Conservation (phyloP, 1,139 yeast species). For the Taiozyma sp. region DNA sequence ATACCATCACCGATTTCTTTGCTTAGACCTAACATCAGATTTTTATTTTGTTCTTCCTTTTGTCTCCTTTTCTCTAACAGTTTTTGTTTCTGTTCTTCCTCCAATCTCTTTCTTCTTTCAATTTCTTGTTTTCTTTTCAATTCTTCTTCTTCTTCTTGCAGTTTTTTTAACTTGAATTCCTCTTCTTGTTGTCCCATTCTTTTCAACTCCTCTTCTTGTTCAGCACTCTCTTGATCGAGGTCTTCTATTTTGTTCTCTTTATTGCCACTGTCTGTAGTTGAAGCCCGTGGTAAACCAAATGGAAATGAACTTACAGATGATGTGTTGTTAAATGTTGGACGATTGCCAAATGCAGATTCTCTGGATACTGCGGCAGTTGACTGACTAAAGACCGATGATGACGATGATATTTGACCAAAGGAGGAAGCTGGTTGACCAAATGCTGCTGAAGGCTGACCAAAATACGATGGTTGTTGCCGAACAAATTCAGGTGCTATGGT, state of each 20-base stretch:
- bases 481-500: neutral
- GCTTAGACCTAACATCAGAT: slow-evolving; percentile 14
- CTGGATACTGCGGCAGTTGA: neutral
- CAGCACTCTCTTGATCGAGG: neutral
- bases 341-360: neutral
- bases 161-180: neutral
- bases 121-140: slow-evolving; percentile 6
- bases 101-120: slow-evolving; percentile 6
- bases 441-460: neutral
- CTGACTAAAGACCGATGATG: neutral
- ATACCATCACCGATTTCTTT: slow-evolving; percentile 23
- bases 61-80: slow-evolving; percentile 12
- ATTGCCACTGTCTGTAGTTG: slow-evolving; percentile 1
- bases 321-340: neutral
- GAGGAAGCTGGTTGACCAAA: neutral
- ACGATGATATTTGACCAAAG: neutral
- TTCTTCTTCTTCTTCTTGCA: neutral
- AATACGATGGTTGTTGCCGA: neutral
- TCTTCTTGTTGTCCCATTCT: slow-evolving; percentile 12
- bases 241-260: slow-evolving; percentile 4
- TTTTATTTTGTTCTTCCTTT: slow-evolving; percentile 13
- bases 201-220: slow-evolving; percentile 2
- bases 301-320: neutral
- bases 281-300: neutral
- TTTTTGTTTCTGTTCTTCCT: slow-evolving; percentile 6